Evolutionary conservation across 2,329 filamentous ascomycete genomes (phyloP).

Genomic region (Diplodia intermedia): DNA sequence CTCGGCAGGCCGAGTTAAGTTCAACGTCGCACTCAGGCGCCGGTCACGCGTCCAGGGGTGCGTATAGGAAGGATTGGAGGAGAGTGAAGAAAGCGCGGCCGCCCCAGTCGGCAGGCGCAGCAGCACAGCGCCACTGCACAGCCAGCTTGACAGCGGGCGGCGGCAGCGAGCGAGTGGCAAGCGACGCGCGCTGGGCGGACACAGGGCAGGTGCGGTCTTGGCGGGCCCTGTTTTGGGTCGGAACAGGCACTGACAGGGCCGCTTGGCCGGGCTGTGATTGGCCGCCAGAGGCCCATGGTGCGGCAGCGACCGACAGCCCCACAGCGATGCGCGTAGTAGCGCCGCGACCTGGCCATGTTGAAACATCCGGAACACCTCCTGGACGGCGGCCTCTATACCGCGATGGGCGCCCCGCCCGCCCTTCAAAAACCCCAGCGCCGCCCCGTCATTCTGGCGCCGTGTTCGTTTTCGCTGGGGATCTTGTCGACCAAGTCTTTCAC

Average conservation of each 20-base stretch:
- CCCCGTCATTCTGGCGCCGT: not conserved
- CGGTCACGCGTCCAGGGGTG: not conserved
- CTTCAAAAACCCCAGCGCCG: slow-evolving; percentile 25
- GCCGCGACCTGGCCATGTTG: slow-evolving; percentile 26
- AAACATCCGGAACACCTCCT: slow-evolving; percentile 29
- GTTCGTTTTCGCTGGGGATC: slow-evolving; percentile 15
- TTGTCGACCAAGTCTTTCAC: slow-evolving; percentile 21
- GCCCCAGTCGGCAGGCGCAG: slow-evolving; percentile 12
- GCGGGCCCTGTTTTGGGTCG: not conserved
- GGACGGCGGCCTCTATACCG: slow-evolving; percentile 11
- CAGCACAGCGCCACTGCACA: slow-evolving; percentile 18
- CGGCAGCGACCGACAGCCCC: slow-evolving; percentile 16
- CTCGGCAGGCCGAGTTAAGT: not conserved
- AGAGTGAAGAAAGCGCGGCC: not conserved
- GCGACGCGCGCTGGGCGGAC: not conserved
- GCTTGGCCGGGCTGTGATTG: slow-evolving; percentile 12
- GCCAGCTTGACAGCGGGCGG: slow-evolving; percentile 14
- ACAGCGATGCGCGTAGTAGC: slow-evolving; percentile 22
- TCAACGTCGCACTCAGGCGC: slow-evolving; percentile 13
- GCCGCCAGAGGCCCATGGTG: slow-evolving; percentile 6
- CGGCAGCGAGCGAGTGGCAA: slow-evolving; percentile 20
- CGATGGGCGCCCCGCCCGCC: not conserved
- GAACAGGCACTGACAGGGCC: not conserved
- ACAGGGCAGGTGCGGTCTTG: slow-evolving; percentile 14
- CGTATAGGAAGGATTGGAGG: not conserved